Conservation (phyloP, 441 rosid genomes). For the Hypseocharis bilobata region DNA sequence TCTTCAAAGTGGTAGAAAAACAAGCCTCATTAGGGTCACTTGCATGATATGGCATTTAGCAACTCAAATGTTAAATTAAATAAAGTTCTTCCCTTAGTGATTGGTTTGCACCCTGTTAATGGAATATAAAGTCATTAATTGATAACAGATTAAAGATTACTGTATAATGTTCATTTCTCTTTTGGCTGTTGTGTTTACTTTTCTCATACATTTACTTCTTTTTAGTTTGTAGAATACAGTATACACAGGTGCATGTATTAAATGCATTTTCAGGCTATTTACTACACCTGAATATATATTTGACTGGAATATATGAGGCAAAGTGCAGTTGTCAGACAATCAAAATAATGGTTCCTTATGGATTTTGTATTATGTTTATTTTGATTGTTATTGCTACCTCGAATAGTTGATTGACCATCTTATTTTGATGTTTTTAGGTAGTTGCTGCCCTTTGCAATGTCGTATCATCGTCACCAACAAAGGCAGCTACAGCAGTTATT, state of each 20-base stretch:
- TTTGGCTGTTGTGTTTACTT: background rate
- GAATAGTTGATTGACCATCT: constrained; percentile 2
- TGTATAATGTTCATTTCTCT: background rate
- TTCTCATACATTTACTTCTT: background rate
- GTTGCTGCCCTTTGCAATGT: constrained; percentile 95
- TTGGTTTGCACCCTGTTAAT: background rate
- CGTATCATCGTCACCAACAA: constrained; percentile 79
- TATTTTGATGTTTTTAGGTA: constrained; percentile 43
- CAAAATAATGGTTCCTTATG: background rate
- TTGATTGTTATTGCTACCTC: background rate
- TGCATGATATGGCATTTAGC: background rate
- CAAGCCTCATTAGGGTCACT: background rate
- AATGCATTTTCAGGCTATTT: too few species aligned
- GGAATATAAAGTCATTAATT: background rate
- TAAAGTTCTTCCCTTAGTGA: background rate
- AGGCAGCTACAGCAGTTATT: constrained; percentile 86
- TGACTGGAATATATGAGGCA: background rate
- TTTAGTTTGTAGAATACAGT: background rate
- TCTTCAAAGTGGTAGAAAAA: background rate
- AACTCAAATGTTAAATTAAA: background rate
- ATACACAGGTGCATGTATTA: too few species aligned
- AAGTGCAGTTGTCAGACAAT: background rate
- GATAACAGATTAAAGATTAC: background rate
- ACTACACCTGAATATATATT: too few species aligned
- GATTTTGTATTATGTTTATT: background rate